Percentiles rank a stretch among this genome's conserved stretches.
phyloP scores from a whole-genome alignment of 768 basidiomycete genomes.

The Galerina sulciceps region DNA sequence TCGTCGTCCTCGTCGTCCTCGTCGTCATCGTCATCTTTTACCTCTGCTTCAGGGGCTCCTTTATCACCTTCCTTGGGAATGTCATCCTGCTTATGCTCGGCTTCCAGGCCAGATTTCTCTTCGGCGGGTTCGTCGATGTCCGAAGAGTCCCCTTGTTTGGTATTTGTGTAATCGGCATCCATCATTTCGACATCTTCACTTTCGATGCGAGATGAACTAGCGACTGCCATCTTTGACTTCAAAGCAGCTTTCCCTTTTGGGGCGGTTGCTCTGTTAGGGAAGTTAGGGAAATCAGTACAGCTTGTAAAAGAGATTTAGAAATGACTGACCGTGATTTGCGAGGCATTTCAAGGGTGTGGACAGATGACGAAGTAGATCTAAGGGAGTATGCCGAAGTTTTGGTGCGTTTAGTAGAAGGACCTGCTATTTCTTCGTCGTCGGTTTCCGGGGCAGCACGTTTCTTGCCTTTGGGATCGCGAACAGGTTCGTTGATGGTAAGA shows the following conservation, averaged over 20 bases:
- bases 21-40: slow-evolving; percentile 36
- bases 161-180: slow-evolving; percentile 59
- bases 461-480: slow-evolving; percentile 85
- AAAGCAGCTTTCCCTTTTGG: slow-evolving; percentile 63
- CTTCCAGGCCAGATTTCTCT: slow-evolving; percentile 41
- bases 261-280: slow-evolving; percentile 43
- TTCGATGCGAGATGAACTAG: slow-evolving; percentile 65
- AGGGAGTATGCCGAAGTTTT: slow-evolving; percentile 69
- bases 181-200: slow-evolving; percentile 82
- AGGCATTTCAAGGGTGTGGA: slow-evolving; percentile 62
- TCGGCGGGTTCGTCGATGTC: slow-evolving; percentile 51
- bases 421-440: slow-evolving; percentile 64
- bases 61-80: slow-evolving; percentile 42
- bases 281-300: slow-evolving; percentile 18
- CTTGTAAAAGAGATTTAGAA: slow-evolving; percentile 10
- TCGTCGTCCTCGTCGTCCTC: slow-evolving; percentile 53
- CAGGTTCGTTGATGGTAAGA: slow-evolving; percentile 77
- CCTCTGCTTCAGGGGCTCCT: slow-evolving; percentile 26
- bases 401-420: slow-evolving; percentile 64
- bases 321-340: slow-evolving; percentile 68
- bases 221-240: slow-evolving; percentile 62
- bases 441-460: slow-evolving; percentile 86
- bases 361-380: slow-evolving; percentile 57
- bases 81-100: slow-evolving; percentile 14
- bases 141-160: slow-evolving; percentile 39